Evolutionary conservation across 176 grass and related monocot genomes (phyloP), one percentile per base, ranked within the genome.

Genomic region (Oryza brachyantha): DNA sequence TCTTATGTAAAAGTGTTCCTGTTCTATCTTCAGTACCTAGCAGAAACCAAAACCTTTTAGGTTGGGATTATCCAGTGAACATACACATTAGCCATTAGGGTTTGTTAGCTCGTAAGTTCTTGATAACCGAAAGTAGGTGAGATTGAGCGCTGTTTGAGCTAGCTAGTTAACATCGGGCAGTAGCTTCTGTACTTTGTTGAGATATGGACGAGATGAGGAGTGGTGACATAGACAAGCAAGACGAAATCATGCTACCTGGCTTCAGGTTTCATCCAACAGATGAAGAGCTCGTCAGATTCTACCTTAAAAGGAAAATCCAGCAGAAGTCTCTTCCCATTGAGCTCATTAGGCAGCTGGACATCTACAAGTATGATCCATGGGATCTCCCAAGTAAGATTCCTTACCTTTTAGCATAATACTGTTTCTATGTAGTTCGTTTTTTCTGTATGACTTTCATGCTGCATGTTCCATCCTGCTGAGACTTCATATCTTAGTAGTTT

Each of bases 301-400:
- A 99, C 84, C 81, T 99, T 68, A 95, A 89, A 78, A 95, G 96
- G 54, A 95, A 99, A 76, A 89, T 99, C 45, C 96, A 95, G 81
- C 92, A 95, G 75, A 91, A 90, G 66, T 84, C 90, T 82, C 92
- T 99, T 43, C 90, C 90, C 22, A 93, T 99, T 81, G 96, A 99
- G 84, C 96, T 99, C 50, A 99, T 99, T 48, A 89, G 92, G 84
- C 92, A 99, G 78, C 90, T 99, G 11, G 96, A 99, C 68, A 99
- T 95, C 84, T 99, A 99, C 90, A 99, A 99, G 74, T 93, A 93
- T 77, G 96, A 99, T 91, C 92, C 96, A 91, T 95, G 96, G 92
- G 96, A 99, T 93, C 92, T 99, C 86, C 92, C 96, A 95, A 99
- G 96, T 99, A 99, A 87, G 90, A 70, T 85, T 80, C 43, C 25